Evolutionary conservation across 2,329 filamentous ascomycete genomes (phyloP), one percentile per base, ranked within the genome.

Genomic region (Diaporthe batatas): DNA sequence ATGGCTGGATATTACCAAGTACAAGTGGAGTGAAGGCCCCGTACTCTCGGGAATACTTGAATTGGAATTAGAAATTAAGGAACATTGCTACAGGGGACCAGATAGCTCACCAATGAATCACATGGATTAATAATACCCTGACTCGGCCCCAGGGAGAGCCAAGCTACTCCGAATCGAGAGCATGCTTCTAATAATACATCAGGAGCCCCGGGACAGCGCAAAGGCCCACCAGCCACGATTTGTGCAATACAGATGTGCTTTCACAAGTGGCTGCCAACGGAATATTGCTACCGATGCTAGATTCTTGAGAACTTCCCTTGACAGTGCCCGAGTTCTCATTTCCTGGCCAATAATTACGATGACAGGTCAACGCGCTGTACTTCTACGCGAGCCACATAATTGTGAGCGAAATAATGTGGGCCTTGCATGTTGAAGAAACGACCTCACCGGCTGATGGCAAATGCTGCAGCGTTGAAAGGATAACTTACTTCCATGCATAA

Each of bases 161-260:
- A 65, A 65, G 59, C 25, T 51, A 65, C 42, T 36, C 44, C 34
- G 23, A 16, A 36, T 65, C 59, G 25, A 65, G 29, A 29, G 29
- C 29, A 21, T n/a, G 34, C 29, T 49, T 65, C 59, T 65, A 49
- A 65, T 65, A 65, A 65, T 65, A 51, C 29, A 65, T 65, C 14
- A 23, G 49, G 59, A 39, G 36, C 36, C 36, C 12, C 36, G 42
- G 16, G 59, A 12, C 12, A 8, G 42, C n/a, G 7, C 18, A 47
- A 23, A 51, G 23, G 12, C 8, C 25, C 42, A 14, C 42, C 14
- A 29, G 6, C 25, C 42, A 14, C 0, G 4, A 29, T 32, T 18
- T n/a, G 25, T 6, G 10, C 2, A n/a, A 23, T 6, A 23, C 5
- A 29, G 2, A 29, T 29, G 29, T 29, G 29, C 29, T 34, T n/a